These are phyloP conservation scores for Phlebiopsis flavidoalba DNA, from an alignment of 768 basidiomycete species.

Conservation along the genomic window DNA sequence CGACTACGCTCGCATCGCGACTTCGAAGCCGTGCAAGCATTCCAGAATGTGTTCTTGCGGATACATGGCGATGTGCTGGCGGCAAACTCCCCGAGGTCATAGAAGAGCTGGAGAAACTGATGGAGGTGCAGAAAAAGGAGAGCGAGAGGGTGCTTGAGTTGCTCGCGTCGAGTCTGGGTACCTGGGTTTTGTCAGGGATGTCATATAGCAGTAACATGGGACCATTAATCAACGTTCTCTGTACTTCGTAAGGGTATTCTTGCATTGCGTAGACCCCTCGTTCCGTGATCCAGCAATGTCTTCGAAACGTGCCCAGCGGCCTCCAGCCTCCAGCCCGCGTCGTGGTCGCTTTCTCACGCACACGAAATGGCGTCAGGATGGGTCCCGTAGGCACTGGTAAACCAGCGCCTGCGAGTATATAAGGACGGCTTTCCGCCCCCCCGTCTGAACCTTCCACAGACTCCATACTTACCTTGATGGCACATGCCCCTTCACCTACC, in stretches of 20 bases:
- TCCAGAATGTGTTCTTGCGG: conserved; percentile 78
- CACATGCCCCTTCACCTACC: conserved; percentile 32
- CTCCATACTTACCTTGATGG: conserved; percentile 19
- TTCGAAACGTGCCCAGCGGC: not conserved
- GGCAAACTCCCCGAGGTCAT: conserved; percentile 62
- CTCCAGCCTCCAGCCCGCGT: no score
- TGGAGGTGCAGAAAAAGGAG: conserved; percentile 68
- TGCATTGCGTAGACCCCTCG: no score
- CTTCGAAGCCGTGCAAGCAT: conserved; percentile 92
- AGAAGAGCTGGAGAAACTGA: conserved; percentile 50
- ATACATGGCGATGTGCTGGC: conserved; percentile 82
- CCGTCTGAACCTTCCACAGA: conserved; percentile 3
- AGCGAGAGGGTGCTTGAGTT: conserved; percentile 73
- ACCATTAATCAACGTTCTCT: no score
- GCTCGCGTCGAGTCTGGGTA: conserved; percentile 69
- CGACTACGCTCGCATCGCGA: conserved; percentile 78
- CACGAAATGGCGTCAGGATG: conserved; percentile 2
- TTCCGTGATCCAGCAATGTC: no score
- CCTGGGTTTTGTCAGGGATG: conserved; percentile 72
- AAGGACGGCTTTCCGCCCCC: not conserved
- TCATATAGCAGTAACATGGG: conserved; percentile 31
- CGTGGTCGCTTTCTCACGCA: not conserved
- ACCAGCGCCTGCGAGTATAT: not conserved
- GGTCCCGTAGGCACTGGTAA: conserved; percentile 4
- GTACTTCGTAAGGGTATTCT: no score